Evolutionary conservation across 345 rosid species (phyloP).

Genomic region (Melastoma malabathricum): DNA sequence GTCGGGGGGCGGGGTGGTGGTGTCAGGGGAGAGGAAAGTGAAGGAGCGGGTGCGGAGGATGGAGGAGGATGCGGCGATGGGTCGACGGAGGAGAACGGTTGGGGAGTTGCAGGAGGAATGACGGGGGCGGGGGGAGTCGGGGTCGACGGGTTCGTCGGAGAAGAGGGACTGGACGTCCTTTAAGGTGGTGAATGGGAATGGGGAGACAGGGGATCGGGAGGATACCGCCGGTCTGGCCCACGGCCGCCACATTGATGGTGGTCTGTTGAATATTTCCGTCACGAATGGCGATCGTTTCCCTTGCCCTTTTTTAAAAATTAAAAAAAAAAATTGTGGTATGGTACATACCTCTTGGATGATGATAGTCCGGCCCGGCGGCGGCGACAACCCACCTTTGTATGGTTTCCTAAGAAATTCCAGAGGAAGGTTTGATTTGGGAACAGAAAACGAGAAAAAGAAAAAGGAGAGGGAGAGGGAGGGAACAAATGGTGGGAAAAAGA

Average conservation of each 20-base stretch:
- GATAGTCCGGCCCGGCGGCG: too few species aligned
- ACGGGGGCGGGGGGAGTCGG: constrained; percentile 18
- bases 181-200: constrained; percentile 47
- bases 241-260: constrained; percentile 84
- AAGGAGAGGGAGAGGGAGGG: too few species aligned
- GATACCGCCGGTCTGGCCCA: constrained; percentile 49
- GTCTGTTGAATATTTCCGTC: constrained; percentile 3
- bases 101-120: constrained; percentile 8
- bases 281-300: neutral
- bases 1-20: constrained; percentile 25
- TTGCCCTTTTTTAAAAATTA: neutral
- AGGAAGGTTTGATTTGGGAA: too few species aligned
- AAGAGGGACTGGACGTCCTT: constrained; percentile 51
- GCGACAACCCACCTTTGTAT: too few species aligned
- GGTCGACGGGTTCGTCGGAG: neutral
- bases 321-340: neutral
- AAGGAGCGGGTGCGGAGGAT: constrained; percentile 27
- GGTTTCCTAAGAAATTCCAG: too few species aligned
- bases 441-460: too few species aligned
- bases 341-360: too few species aligned
- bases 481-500: too few species aligned
- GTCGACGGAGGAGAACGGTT: constrained; percentile 47
- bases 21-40: constrained; percentile 10
- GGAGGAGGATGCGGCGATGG: constrained; percentile 27
- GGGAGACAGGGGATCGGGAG: constrained; percentile 18